Conservation (phyloP, 1,284 basidiomycete species). For the Marasmius fiardii region DNA sequence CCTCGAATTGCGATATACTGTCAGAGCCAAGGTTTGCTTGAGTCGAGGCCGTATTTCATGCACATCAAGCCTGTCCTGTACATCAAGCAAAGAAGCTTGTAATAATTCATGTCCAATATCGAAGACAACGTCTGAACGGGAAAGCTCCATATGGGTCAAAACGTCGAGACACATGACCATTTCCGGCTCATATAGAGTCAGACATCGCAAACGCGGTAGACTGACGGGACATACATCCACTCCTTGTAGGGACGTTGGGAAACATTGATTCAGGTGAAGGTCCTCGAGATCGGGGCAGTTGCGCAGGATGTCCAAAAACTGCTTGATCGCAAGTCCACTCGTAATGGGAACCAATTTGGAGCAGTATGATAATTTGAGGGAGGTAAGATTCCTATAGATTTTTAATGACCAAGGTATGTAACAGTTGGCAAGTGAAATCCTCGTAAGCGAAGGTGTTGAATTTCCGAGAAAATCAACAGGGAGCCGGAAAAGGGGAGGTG, state of each 20-base stretch:
- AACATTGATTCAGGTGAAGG: too few relatives aligned
- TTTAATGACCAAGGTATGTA: background rate
- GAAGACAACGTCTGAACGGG: too few relatives aligned
- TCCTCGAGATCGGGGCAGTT: background rate
- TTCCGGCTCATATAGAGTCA: too few relatives aligned
- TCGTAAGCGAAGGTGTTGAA: background rate
- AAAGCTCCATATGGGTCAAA: too few relatives aligned
- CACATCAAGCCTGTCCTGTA: too few relatives aligned
- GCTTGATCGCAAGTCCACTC: background rate
- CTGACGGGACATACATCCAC: background rate
- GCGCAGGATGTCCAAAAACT: background rate
- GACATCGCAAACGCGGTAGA: background rate
- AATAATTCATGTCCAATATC: too few relatives aligned
- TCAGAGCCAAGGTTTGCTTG: too few relatives aligned
- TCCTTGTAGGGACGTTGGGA: too few relatives aligned
- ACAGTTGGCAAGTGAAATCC: background rate
- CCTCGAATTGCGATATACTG: too few relatives aligned
- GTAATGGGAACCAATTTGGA: background rate
- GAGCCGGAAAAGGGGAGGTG: background rate
- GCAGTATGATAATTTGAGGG: background rate
- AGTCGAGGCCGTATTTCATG: too few relatives aligned
- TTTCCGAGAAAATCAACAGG: background rate
- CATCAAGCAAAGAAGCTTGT: too few relatives aligned
- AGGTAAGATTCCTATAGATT: background rate
- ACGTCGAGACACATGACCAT: too few relatives aligned